phyloP scores from a whole-genome alignment of 78 protist species.

The Dictyostelium capitatum region DNA sequence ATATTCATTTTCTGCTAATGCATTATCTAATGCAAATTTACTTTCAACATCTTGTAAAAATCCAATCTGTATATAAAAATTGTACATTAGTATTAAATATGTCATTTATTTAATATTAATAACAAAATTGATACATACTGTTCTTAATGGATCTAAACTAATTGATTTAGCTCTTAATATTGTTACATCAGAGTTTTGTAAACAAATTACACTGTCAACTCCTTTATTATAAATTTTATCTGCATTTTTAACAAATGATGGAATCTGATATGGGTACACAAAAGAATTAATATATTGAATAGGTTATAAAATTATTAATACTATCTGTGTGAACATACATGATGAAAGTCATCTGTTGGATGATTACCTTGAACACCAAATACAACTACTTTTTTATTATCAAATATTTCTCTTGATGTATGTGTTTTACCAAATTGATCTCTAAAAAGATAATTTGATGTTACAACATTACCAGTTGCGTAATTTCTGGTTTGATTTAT shows the following conservation, averaged over 20 bases:
- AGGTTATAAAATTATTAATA: not conserved
- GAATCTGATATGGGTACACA: slow-evolving; percentile 14
- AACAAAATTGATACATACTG: not conserved
- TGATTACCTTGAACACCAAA: slow-evolving; percentile 29
- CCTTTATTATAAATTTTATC: slow-evolving; percentile 50
- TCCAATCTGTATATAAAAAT: slow-evolving; percentile 2
- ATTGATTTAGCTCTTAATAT: slow-evolving; percentile 55
- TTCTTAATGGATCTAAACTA: slow-evolving; percentile 40
- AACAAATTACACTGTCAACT: slow-evolving; percentile 47
- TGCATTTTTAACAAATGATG: slow-evolving; percentile 52
- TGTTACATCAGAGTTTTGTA: slow-evolving; percentile 15
- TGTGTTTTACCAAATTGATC: slow-evolving; percentile 39
- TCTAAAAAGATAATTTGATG: not conserved
- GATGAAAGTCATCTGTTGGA: slow-evolving; percentile 50
- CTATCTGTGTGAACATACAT: too few species aligned
- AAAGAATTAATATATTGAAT: not conserved
- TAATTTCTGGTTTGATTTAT: not conserved
- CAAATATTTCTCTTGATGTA: not conserved
- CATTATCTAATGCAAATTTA: slow-evolving; percentile 14
- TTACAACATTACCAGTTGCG: slow-evolving; percentile 24
- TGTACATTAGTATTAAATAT: too few species aligned
- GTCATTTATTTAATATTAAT: too few species aligned
- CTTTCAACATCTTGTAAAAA: slow-evolving; percentile 27
- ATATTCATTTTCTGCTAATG: slow-evolving; percentile 4
- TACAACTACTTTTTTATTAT: slow-evolving; percentile 47